Evolutionary conservation across 1,284 basidiomycete species (phyloP).

Genomic region (Microstroma glucosiphilum): DNA sequence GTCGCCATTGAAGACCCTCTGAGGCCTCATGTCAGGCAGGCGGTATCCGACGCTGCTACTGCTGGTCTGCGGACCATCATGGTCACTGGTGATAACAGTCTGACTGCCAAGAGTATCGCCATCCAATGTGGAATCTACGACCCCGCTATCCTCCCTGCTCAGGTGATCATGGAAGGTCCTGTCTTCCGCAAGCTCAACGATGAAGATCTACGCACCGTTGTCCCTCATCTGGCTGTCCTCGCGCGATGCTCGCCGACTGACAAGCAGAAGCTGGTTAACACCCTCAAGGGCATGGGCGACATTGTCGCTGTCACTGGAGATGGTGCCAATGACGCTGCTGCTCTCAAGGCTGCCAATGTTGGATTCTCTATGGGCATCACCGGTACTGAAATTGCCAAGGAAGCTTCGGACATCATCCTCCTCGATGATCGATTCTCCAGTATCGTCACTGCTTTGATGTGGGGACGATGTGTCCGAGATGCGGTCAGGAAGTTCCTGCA

Average conservation of each 20-base stretch:
- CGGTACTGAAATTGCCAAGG: slow-evolving; percentile 97
- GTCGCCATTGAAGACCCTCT: slow-evolving; percentile 94
- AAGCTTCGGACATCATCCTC: slow-evolving; percentile 96
- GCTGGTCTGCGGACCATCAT: slow-evolving; percentile 97
- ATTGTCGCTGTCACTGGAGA: slow-evolving; percentile 96
- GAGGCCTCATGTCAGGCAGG: slow-evolving; percentile 77
- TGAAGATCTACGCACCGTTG: slow-evolving; percentile 55
- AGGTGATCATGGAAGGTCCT: slow-evolving; percentile 91
- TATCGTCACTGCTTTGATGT: slow-evolving; percentile 95
- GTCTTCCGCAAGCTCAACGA: slow-evolving; percentile 57
- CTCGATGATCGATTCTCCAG: slow-evolving; percentile 91
- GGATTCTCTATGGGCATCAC: slow-evolving; percentile 79
- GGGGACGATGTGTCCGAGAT: slow-evolving; percentile 97
- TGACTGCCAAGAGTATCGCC: slow-evolving; percentile 81
- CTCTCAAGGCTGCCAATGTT: slow-evolving; percentile 67
- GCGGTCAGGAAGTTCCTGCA: slow-evolving; percentile 95
- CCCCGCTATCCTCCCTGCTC: slow-evolving; percentile 60
- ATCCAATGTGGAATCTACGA: slow-evolving; percentile 91
- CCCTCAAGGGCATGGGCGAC: slow-evolving; percentile 78
- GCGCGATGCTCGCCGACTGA: slow-evolving; percentile 97
- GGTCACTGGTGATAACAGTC: slow-evolving; percentile 96
- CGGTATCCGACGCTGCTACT: slow-evolving; percentile 74
- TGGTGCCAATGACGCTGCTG: slow-evolving; percentile 95
- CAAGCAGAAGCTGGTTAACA: slow-evolving; percentile 87
- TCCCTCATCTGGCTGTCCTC: slow-evolving; percentile 59